phyloP scores from a whole-genome alignment of 2,329 filamentous ascomycete species.

The Epichloe amarillans region DNA sequence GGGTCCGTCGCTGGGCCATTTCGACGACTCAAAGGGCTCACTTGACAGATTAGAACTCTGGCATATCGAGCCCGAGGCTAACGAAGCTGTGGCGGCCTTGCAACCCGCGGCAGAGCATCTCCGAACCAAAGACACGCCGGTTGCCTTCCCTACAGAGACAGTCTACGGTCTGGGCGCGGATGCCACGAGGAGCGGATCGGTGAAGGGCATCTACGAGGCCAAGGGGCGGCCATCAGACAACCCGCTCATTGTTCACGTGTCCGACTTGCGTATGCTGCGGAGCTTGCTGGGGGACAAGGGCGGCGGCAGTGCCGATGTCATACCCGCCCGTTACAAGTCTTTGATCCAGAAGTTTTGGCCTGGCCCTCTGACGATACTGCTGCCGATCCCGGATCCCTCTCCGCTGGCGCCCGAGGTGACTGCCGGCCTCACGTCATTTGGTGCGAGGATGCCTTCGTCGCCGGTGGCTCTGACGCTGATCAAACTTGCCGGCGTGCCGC shows the following conservation, averaged over 20 bases:
- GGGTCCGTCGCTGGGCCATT: constrained; percentile 20
- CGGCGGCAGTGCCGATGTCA: constrained; percentile 26
- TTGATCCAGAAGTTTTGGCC: constrained; percentile 85
- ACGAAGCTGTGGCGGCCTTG: constrained; percentile 29
- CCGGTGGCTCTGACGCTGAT: constrained; percentile 82
- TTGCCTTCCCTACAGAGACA: constrained; percentile 94
- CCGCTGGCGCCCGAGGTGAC: constrained; percentile 83
- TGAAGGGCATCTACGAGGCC: constrained; percentile 81
- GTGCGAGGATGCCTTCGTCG: constrained; percentile 77
- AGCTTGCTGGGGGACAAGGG: constrained; percentile 36
- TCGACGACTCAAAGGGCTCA: constrained; percentile 14
- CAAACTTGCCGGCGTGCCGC: constrained; percentile 57
- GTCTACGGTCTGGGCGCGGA: constrained; percentile 97
- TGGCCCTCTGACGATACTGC: constrained; percentile 79
- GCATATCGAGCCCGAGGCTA: constrained; percentile 22
- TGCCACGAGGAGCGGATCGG: constrained; percentile 71
- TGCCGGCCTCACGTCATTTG: constrained; percentile 71
- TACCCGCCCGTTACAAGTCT: constrained; percentile 65
- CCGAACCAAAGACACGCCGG: constrained; percentile 54
- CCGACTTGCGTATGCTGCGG: constrained; percentile 65
- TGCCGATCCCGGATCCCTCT: constrained; percentile 59
- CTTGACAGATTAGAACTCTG: constrained; percentile 27
- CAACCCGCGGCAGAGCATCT: constrained; percentile 54
- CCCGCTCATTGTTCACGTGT: constrained; percentile 85
- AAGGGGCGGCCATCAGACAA: constrained; percentile 91